A percentile compares a stretch with the other conserved stretches of the same genome.
These are phyloP conservation scores for Fusarium virguliforme DNA, from an alignment of 2,329 filamentous ascomycete genomes.

Conservation along the genomic window DNA sequence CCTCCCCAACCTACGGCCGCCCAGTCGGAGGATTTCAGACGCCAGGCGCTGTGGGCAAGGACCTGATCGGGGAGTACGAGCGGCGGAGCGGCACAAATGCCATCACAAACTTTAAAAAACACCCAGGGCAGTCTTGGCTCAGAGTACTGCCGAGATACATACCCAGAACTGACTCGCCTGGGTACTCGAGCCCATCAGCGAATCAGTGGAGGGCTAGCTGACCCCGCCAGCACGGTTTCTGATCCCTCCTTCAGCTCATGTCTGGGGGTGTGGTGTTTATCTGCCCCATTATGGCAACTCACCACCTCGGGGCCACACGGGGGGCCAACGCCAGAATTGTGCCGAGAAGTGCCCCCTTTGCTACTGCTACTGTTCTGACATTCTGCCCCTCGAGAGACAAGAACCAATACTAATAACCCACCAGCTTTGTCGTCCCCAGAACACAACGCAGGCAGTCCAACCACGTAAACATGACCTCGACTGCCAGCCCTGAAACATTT, in stretches of 20 bases:
- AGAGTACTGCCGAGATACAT: background rate
- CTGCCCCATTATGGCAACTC: background rate
- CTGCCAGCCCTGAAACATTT: background rate
- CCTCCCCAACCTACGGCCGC: background rate
- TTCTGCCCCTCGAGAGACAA: background rate
- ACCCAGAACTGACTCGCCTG: background rate
- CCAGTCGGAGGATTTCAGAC: conserved; percentile 1
- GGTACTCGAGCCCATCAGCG: background rate
- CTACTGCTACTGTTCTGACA: background rate
- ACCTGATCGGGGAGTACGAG: background rate
- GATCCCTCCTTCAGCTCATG: background rate
- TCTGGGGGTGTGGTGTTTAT: background rate
- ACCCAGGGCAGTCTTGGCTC: background rate
- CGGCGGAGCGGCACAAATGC: background rate
- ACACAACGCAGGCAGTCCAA: background rate
- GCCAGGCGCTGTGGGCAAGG: background rate
- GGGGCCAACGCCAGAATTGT: background rate
- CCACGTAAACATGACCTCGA: background rate
- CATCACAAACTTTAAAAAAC: conserved; percentile 1
- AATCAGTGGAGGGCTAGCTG: background rate
- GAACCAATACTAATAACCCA: background rate
- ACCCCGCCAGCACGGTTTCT: background rate
- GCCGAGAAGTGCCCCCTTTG: background rate
- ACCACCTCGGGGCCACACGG: background rate
- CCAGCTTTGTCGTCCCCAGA: background rate